Base-by-base conservation (phyloP, 148 eudicot species). In the Linanthus parryae region DNA sequence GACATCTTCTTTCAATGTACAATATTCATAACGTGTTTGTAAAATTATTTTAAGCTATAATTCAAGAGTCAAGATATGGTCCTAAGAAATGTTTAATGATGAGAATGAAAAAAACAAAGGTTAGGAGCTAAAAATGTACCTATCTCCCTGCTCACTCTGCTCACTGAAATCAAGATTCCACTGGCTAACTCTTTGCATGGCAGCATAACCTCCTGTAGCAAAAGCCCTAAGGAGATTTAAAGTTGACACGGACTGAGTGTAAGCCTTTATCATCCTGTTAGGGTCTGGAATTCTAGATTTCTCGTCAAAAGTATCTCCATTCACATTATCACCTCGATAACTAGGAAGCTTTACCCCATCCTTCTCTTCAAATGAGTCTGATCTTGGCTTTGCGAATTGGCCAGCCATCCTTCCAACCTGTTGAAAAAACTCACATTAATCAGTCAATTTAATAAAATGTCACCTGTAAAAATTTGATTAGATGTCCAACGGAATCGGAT, bases 201-300 rank as follows among this genome's bases (percentile, higher is more conserved):
- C 92, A 41, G 87, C 92, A 57, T 84, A 80, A 10, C 92, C 87
- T 66, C 92, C 92, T 4, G 87, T 80, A 29, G 92, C 79, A 57
- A 84, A 80, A 62, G 87, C 84, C 70, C 92, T 74, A 10, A 84
- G 74, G 25, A 80, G 83, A 74, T 80, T 80, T 54, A 80, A 43
- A 16, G 92, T 84, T n/a, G 82, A 69, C 54, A 77, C 87, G 50
- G 92, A 75, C 54, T 84, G 92, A 3, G 81, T 72, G 43, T 80
- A 84, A 8, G 92, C 92, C 67, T 81, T 70, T 21, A 72, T 67
- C 87, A 80, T 72, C 62, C 87, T 78, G 19, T 74, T 40, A 54
- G 92, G 87, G 58, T 84, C 87, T 0, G 84, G 92, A 63, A 63
- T 75, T 58, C 84, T 75, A 8, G 84, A 73, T 62, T 84, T 77